Evolutionary conservation across 371 early-diverging fungal genomes (phyloP), one percentile per base, ranked within the genome.

Genomic region (Polyrhizophydium stewartii): DNA sequence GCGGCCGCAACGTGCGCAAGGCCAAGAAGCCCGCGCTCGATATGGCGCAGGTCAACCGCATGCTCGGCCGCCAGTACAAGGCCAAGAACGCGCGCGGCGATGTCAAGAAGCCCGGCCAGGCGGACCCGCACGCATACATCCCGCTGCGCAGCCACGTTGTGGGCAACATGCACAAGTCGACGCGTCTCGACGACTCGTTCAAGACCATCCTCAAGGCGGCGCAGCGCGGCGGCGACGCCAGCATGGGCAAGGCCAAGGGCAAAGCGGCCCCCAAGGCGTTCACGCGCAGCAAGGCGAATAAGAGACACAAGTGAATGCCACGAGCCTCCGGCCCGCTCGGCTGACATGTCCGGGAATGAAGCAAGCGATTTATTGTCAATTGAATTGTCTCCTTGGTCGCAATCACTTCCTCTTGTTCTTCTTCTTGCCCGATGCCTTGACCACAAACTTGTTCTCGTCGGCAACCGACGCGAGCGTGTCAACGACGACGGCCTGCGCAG

Each of bases 121-220:
- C 91, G 9, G 96, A 97, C 75, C 98, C 98, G 41, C 94, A 84
- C 70, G 93, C 94, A n/a, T 97, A 96, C 74, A 85, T 97, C 49
- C 96, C 98, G 53, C 81, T 97, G 19, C 67, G 68, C 37, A 66
- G 68, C 38, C 74, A 80, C 49, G 70, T 74, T 37, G 80, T 76
- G 22, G 72, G 71, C 53, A 64, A 64, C 47, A 66, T 63, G 70
- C 62, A 68, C 55, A 79, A 79, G 63, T 61, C 71, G 12, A 67
- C 73, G 17, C 71, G 77, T 67, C 50, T 70, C 21, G 75, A 68
- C 28, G 72, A 65, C 2, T 63, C 55, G 32, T 69, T 75, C 59
- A 73, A 67, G 61, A 67, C 58, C 32, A 71, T 79, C 32, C 64
- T 79, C 56, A 72, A 74, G 59, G 70, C 73, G 2, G 63, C 79